A percentile compares a stretch with the other conserved stretches of the same genome.
These are phyloP conservation scores for Backusella tarrabulga DNA, from an alignment of 192 early-diverging fungal species.

Conservation along the genomic window DNA sequence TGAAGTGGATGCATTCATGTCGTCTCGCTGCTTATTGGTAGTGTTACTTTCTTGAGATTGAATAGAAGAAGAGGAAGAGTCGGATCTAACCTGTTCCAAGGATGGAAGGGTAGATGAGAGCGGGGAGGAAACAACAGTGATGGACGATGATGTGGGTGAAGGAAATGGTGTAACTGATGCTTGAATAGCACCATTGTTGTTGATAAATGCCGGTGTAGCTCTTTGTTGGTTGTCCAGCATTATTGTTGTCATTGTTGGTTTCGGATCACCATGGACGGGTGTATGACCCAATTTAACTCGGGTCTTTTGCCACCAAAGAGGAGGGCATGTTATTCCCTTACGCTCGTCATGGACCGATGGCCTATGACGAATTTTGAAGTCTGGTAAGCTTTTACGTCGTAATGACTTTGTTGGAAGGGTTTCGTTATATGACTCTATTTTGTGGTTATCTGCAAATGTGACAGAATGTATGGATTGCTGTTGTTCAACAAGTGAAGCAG, in stretches of 20 bases:
- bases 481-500: neutral
- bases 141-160: neutral
- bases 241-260: neutral
- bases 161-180: neutral
- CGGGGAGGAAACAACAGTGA: neutral
- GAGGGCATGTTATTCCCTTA: conserved; percentile 7
- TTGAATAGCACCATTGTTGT: neutral
- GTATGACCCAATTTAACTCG: neutral
- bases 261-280: neutral
- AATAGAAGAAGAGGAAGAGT: neutral
- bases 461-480: neutral
- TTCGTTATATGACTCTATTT: neutral
- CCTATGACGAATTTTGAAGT: neutral
- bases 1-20: neutral
- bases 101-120: neutral
- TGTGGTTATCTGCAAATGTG: neutral
- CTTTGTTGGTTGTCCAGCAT: neutral
- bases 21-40: neutral
- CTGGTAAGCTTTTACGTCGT: neutral
- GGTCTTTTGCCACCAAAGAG: conserved; percentile 11
- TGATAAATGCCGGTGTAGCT: neutral
- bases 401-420: neutral
- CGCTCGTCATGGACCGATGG: neutral
- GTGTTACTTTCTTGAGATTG: neutral
- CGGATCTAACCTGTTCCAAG: neutral